A percentile compares a stretch with the other conserved stretches of the same genome.
Conservation (phyloP, 2,329 filamentous ascomycete species). For the Hyphodiscus sp. region DNA sequence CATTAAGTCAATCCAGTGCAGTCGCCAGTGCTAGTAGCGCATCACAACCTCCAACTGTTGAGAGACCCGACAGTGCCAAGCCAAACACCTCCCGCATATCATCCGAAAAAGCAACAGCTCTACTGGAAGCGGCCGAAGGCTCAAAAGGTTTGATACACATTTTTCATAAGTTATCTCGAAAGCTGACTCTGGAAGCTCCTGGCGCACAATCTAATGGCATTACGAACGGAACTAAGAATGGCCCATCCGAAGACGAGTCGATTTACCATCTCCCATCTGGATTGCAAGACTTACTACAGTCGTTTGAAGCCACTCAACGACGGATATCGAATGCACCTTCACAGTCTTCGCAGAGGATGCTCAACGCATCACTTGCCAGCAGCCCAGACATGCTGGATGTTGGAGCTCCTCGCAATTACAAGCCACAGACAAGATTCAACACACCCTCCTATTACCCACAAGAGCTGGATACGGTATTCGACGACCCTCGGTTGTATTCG, state of each 20-base stretch:
- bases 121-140: constrained; percentile 37
- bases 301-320: constrained; percentile 78
- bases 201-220: constrained; percentile 43
- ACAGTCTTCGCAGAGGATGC: constrained; percentile 64
- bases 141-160: constrained; percentile 36
- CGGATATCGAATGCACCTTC: constrained; percentile 47
- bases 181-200: constrained; percentile 8
- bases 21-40: constrained; percentile 35
- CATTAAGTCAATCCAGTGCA: constrained; percentile 38
- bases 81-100: constrained; percentile 20
- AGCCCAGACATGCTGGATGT: constrained; percentile 70
- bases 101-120: constrained; percentile 29
- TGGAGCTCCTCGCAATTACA: constrained; percentile 77
- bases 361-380: constrained; percentile 66
- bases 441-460: constrained; percentile 83
- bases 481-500: constrained; percentile 80
- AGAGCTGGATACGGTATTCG: constrained; percentile 84
- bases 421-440: constrained; percentile 73
- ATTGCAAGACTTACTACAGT: constrained; percentile 83
- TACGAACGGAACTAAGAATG: constrained; percentile 44
- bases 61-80: constrained; percentile 36
- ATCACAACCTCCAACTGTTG: constrained; percentile 39
- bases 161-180: background rate
- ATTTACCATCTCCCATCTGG: constrained; percentile 89
- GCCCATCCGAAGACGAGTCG: constrained; percentile 54